A percentile compares a stretch with the other conserved stretches of the same genome.
Evolutionary conservation across 2,329 filamentous ascomycete species (phyloP).

Genomic region (Anisogramma anomala): DNA sequence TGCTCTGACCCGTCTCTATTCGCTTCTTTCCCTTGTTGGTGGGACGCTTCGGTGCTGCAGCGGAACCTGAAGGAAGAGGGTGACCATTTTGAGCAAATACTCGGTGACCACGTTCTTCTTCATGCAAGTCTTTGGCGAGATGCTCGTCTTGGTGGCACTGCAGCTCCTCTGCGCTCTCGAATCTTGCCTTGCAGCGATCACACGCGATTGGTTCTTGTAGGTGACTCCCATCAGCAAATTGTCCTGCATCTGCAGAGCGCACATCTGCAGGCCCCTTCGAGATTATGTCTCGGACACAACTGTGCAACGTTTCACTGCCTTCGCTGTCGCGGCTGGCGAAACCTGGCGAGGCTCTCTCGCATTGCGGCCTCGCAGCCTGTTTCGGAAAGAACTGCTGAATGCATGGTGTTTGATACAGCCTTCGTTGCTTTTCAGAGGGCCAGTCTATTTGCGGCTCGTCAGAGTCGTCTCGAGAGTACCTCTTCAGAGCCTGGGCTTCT

Average conservation of each 20-base stretch:
- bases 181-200: conserved; percentile 50
- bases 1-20: conserved; percentile 48
- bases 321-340: conserved; percentile 18
- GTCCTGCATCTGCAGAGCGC: conserved; percentile 14
- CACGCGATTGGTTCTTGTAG: conserved; percentile 37
- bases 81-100: conserved; percentile 34
- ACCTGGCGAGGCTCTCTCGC: conserved; percentile 23
- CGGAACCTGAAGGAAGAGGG: conserved; percentile 15
- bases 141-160: conserved; percentile 89
- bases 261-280: conserved; percentile 6
- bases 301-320: conserved; percentile 18
- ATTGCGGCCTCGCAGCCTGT: conserved; percentile 9
- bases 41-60: conserved; percentile 29
- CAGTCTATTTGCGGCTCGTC: conserved; percentile 21
- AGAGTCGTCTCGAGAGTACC: conserved; percentile 18
- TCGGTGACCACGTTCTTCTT: conserved; percentile 43
- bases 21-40: conserved; percentile 27
- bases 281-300: conserved; percentile 12
- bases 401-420: conserved; percentile 31
- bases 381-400: conserved; percentile 49
- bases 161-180: conserved; percentile 45
- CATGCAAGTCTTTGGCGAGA: conserved; percentile 75
- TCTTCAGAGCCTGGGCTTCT: conserved; percentile 46
- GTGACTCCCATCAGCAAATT: conserved; percentile 19
- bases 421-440: conserved; percentile 32